These are phyloP conservation scores for Rhizopogon roseolus DNA, from an alignment of 768 basidiomycete species.

Conservation along the genomic window DNA sequence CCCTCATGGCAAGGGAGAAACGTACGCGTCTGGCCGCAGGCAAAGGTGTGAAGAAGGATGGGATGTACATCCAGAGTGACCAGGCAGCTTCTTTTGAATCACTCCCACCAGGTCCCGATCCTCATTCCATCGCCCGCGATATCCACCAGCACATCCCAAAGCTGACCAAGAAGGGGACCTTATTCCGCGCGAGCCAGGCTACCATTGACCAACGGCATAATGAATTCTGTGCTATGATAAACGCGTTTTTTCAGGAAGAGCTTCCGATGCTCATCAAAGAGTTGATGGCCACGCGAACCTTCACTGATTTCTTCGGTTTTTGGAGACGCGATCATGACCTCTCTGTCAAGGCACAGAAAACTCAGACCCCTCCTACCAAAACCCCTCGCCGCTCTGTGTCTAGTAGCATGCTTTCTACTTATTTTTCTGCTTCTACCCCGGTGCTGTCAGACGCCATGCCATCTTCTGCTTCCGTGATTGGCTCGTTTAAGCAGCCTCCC, in stretches of 20 bases:
- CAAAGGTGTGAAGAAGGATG: constrained; percentile 70
- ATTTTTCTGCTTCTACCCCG: constrained; percentile 42
- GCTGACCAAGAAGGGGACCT: constrained; percentile 63
- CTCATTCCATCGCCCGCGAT: constrained; percentile 63
- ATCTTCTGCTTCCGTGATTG: constrained; percentile 10
- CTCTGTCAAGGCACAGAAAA: constrained; percentile 34
- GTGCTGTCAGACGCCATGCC: constrained; percentile 3
- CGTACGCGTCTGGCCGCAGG: constrained; percentile 62
- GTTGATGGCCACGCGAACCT: constrained; percentile 48
- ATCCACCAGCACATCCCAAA: constrained; percentile 64
- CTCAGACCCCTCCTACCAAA: constrained; percentile 10
- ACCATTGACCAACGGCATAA: constrained; percentile 57
- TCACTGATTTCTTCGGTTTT: constrained; percentile 75
- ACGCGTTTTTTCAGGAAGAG: constrained; percentile 52
- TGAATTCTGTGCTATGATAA: constrained; percentile 57
- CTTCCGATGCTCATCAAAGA: constrained; percentile 66
- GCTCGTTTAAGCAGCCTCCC: constrained; percentile 2
- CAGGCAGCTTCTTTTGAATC: constrained; percentile 82
- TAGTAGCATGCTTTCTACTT: constrained; percentile 52
- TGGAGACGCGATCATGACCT: constrained; percentile 73
- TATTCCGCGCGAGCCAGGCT: constrained; percentile 69
- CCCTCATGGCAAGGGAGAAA: constrained; percentile 58
- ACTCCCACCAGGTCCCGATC: constrained; percentile 78
- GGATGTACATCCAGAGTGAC: constrained; percentile 65
- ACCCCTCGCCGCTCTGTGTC: constrained; percentile 41